These are phyloP conservation scores for Globisporangium barbulae DNA, from an alignment of 352 stramenopile species.

Conservation along the genomic window DNA sequence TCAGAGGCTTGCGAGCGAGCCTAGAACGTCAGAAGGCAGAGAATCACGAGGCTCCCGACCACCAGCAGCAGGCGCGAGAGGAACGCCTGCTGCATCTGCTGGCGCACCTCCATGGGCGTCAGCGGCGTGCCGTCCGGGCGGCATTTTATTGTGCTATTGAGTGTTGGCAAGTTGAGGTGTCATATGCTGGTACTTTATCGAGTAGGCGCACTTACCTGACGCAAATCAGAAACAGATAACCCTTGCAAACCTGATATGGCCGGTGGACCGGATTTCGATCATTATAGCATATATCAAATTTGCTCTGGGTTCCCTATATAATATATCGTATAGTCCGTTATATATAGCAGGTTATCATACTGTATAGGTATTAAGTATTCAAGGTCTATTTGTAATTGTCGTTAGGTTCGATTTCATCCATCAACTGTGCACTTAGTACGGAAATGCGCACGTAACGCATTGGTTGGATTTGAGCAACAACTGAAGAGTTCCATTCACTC, in stretches of 20 bases:
- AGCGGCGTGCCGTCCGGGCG: slow-evolving; percentile 42
- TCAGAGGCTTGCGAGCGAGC: slow-evolving; percentile 19
- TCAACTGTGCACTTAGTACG: not conserved
- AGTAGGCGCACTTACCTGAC: too few relatives aligned
- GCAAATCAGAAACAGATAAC: too few relatives aligned
- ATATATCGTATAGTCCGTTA: too few relatives aligned
- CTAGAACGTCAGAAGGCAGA: slow-evolving; percentile 72
- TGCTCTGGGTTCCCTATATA: too few relatives aligned
- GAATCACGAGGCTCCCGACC: slow-evolving; percentile 64
- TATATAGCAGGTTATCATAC: too few relatives aligned
- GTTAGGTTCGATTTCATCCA: not conserved
- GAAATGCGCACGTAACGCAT: slow-evolving; percentile 3
- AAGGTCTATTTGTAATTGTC: not conserved
- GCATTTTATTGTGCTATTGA: too few relatives aligned
- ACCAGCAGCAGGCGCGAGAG: slow-evolving; percentile 67
- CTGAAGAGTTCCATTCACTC: slow-evolving; percentile 4
- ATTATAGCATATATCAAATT: too few relatives aligned
- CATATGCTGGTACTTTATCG: too few relatives aligned
- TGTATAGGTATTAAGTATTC: too few relatives aligned
- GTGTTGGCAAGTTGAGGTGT: too few relatives aligned
- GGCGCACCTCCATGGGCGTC: slow-evolving; percentile 43
- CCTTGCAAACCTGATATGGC: too few relatives aligned
- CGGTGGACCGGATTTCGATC: too few relatives aligned
- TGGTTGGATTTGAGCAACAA: slow-evolving; percentile 4
- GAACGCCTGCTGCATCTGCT: slow-evolving; percentile 73